Conservation (phyloP, 352 stramenopile species). For the Phytopythium ostracodes region DNA sequence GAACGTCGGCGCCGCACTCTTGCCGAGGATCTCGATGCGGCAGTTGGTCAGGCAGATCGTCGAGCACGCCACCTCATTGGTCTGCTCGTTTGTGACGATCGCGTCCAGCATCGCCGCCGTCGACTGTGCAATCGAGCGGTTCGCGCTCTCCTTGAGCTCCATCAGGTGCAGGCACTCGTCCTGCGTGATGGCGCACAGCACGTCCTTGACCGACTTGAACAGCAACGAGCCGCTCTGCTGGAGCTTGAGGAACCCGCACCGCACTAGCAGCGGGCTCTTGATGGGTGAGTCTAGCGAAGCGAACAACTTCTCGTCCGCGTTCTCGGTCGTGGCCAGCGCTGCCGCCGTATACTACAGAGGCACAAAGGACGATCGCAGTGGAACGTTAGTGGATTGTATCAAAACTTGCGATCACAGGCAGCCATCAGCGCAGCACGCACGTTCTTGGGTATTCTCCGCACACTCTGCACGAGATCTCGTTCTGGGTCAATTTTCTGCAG, state of each 20-base stretch:
- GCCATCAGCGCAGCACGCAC: constrained; percentile 23
- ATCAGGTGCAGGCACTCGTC: constrained; percentile 72
- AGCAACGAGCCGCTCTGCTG: constrained; percentile 60
- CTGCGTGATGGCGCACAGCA: constrained; percentile 74
- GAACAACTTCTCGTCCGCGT: constrained; percentile 59
- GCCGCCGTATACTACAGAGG: constrained; percentile 56
- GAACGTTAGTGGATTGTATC: background rate
- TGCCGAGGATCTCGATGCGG: constrained; percentile 72
- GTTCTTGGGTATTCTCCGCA: constrained; percentile 82
- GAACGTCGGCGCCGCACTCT: constrained; percentile 58
- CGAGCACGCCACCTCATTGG: constrained; percentile 37
- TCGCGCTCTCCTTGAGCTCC: constrained; percentile 66
- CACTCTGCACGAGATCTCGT: constrained; percentile 69
- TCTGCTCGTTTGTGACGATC: constrained; percentile 48
- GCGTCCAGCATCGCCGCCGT: constrained; percentile 56
- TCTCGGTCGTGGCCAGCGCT: constrained; percentile 49
- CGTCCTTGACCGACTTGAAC: constrained; percentile 73
- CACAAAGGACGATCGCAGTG: background rate
- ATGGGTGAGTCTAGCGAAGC: constrained; percentile 58
- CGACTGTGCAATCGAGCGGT: constrained; percentile 43
- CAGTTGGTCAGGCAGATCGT: constrained; percentile 64
- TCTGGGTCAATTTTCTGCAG: constrained; percentile 71
- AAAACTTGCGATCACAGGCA: background rate
- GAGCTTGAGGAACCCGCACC: constrained; percentile 74
- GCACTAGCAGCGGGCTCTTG: constrained; percentile 61